Percentiles rank a stretch among this genome's conserved stretches.
Conservation (phyloP, 2,329 filamentous ascomycete species). For the Hawksworthiomyces lignivorus region DNA sequence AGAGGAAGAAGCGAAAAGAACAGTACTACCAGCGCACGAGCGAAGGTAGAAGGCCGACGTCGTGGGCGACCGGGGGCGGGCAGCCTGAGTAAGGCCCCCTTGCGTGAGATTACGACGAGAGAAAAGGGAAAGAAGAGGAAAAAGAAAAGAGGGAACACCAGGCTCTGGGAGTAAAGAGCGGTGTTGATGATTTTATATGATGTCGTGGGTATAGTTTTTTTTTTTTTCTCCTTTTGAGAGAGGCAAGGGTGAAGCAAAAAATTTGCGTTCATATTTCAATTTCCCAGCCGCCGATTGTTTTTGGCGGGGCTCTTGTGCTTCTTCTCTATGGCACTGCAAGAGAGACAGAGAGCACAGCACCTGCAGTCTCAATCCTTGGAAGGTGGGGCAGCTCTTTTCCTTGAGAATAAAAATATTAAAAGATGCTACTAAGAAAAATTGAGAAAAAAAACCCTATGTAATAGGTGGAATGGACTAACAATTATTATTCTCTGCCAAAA, state of each 20-base stretch:
- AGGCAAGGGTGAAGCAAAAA: constrained; percentile 3
- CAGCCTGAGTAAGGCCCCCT: constrained; percentile 10
- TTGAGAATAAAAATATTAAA: too few species aligned
- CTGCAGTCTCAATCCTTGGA: too few species aligned
- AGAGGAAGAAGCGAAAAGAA: constrained; percentile 9
- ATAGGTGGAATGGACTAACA: constrained; percentile 2
- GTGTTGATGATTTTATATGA: constrained; percentile 1
- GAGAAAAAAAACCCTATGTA: too few species aligned
- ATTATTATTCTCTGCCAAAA: too few species aligned
- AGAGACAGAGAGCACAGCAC: neutral
- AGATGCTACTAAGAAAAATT: too few species aligned
- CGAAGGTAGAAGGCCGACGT: constrained; percentile 33
- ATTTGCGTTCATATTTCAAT: constrained; percentile 1
- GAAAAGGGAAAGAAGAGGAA: constrained; percentile 2
- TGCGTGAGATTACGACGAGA: constrained; percentile 7
- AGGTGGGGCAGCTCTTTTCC: too few species aligned
- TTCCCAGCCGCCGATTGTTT: neutral
- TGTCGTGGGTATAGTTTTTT: neutral
- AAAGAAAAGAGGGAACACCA: neutral
- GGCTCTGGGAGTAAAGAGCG: neutral
- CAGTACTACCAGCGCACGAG: constrained; percentile 9
- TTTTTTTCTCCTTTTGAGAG: too few species aligned
- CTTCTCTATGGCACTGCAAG: neutral
- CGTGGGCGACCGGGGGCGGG: constrained; percentile 20
- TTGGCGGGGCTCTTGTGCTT: constrained; percentile 5